A percentile compares a stretch with the other conserved stretches of the same genome.
These are phyloP conservation scores for Gypsophila paniculata DNA, from an alignment of 179 eudicot genomes.

Conservation along the genomic window DNA sequence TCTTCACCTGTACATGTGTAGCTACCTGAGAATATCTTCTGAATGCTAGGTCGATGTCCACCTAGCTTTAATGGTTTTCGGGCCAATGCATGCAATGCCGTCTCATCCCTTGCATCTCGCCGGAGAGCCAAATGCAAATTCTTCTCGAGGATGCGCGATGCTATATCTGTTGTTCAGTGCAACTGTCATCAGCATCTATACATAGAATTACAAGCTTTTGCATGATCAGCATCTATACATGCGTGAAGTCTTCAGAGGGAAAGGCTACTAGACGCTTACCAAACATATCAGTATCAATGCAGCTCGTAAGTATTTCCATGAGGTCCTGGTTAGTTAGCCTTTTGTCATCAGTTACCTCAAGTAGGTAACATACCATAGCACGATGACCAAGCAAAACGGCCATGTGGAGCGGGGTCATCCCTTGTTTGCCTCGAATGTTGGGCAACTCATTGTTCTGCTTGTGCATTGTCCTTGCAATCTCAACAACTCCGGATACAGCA, in stretches of 20 bases:
- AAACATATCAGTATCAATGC: constrained; percentile 26
- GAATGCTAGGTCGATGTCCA: constrained; percentile 9
- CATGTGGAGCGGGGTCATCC: constrained; percentile 32
- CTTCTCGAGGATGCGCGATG: constrained; percentile 14
- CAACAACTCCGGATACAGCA: constrained; percentile 29
- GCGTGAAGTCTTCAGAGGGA: too few species aligned
- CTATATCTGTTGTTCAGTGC: constrained; percentile 17
- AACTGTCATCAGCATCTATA: background rate
- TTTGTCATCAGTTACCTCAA: constrained; percentile 16
- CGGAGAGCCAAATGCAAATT: constrained; percentile 11
- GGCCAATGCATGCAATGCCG: constrained; percentile 33
- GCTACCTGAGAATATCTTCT: constrained; percentile 16
- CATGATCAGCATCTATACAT: too few species aligned
- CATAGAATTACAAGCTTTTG: too few species aligned
- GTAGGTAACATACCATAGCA: constrained; percentile 29
- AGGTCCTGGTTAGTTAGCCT: constrained; percentile 19
- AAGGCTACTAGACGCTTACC: too few species aligned
- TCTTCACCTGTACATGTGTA: constrained; percentile 2
- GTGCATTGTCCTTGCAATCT: constrained; percentile 23
- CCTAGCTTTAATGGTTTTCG: constrained; percentile 22
- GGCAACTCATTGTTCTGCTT: constrained; percentile 20
- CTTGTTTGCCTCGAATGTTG: constrained; percentile 28
- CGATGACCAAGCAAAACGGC: constrained; percentile 24
- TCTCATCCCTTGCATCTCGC: constrained; percentile 25
- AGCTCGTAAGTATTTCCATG: constrained; percentile 20